These are phyloP conservation scores for Lipomyces yamanashiensis DNA, from an alignment of 805 yeast genomes.

Conservation along the genomic window DNA sequence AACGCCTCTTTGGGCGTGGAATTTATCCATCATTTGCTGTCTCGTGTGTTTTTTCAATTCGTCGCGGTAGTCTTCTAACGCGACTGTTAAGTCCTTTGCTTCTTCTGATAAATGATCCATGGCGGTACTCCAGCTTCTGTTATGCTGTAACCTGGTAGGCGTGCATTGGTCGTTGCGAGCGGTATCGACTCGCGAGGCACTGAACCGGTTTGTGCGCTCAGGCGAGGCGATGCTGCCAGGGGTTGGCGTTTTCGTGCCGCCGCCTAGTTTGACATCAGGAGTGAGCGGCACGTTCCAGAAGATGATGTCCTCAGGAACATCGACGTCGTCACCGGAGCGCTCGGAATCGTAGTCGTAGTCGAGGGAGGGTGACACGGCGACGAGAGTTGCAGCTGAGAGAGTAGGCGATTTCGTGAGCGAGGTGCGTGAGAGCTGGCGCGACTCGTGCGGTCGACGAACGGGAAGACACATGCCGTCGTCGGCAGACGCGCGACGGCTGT, in stretches of 20 bases:
- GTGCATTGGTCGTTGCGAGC: not conserved
- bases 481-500: conserved; percentile 5
- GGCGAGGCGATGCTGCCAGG: conserved; percentile 6
- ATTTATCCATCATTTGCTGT: conserved; percentile 14
- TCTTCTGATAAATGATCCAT: conserved; percentile 45
- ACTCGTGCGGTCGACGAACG: conserved; percentile 15
- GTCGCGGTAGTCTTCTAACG: conserved; percentile 39
- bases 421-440: conserved; percentile 3
- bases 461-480: conserved; percentile 16
- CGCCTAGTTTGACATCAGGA: conserved; percentile 44
- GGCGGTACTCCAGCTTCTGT: conserved; percentile 37
- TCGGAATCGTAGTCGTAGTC: conserved; percentile 38
- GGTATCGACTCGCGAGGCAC: conserved; percentile 1
- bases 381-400: not conserved
- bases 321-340: conserved; percentile 56
- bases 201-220: not conserved
- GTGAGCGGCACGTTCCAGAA: conserved; percentile 70
- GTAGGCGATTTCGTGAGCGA: conserved; percentile 2
- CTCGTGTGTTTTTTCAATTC: not conserved
- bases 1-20: conserved; percentile 5
- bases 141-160: not conserved
- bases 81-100: conserved; percentile 46
- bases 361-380: no score
- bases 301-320: conserved; percentile 56
- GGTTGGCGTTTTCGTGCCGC: conserved; percentile 1